phyloP scores from a whole-genome alignment of 148 eudicot genomes.

The Suaeda aralocaspica region DNA sequence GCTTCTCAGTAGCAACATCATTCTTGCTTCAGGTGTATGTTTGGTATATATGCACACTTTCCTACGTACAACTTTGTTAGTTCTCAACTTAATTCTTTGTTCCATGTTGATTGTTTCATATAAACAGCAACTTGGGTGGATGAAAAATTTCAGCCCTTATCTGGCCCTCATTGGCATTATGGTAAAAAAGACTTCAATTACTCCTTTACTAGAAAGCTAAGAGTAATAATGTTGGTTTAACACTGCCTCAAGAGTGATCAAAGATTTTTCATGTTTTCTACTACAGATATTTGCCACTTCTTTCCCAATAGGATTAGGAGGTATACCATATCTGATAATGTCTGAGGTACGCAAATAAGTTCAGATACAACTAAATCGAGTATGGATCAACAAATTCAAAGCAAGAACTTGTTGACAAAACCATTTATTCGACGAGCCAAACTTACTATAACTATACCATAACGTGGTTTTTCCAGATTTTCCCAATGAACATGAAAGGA shows the following conservation, averaged over 20 bases:
- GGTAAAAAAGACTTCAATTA: slow-evolving; percentile 12
- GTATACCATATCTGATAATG: slow-evolving; percentile 36
- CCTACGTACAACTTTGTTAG: no score
- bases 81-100: no score
- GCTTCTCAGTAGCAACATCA: slow-evolving; percentile 24
- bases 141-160: slow-evolving; percentile 28
- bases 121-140: neutral
- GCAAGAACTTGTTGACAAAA: no score
- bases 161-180: slow-evolving; percentile 28
- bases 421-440: no score
- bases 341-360: slow-evolving; percentile 29
- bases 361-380: no score
- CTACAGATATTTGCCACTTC: slow-evolving; percentile 29
- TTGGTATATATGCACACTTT: no score
- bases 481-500: slow-evolving; percentile 38
- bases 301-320: slow-evolving; percentile 34
- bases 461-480: slow-evolving; percentile 26
- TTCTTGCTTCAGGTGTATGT: slow-evolving; percentile 9
- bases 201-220: no score
- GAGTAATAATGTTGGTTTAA: no score
- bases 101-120: no score
- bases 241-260: no score
- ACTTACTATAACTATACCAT: neutral
- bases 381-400: no score
- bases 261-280: neutral